phyloP scores from a whole-genome alignment of 768 basidiomycete genomes.

The Podaxis rugospora region DNA sequence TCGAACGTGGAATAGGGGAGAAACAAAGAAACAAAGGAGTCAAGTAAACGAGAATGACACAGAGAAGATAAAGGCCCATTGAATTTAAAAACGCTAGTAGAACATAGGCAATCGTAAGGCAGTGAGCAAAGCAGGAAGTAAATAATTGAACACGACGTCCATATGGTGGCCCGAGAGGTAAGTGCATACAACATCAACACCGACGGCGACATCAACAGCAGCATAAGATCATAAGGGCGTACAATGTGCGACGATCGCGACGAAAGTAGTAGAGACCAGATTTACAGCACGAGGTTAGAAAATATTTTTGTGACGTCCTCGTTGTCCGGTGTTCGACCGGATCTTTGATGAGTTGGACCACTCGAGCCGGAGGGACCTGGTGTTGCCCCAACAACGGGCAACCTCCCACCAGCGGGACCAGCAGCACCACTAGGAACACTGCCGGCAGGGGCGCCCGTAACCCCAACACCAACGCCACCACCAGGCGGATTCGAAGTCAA shows the following conservation, averaged over 20 bases:
- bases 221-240: slow-evolving; percentile 11
- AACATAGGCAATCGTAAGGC: slow-evolving; percentile 12
- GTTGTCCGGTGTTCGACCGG: slow-evolving; percentile 20
- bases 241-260: background rate
- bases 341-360: slow-evolving; percentile 29
- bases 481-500: slow-evolving; percentile 8
- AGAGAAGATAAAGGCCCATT: slow-evolving; percentile 2
- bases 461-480: background rate
- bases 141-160: slow-evolving; percentile 7
- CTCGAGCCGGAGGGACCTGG: slow-evolving; percentile 10
- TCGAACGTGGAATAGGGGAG: background rate
- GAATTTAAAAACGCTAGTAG: slow-evolving; percentile 8
- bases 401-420: slow-evolving; percentile 14
- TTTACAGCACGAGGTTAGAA: slow-evolving; percentile 66
- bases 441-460: slow-evolving; percentile 3
- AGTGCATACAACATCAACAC: background rate
- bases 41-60: background rate
- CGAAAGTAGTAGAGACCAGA: background rate
- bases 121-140: slow-evolving; percentile 6
- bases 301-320: slow-evolving; percentile 77
- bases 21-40: background rate
- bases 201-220: background rate
- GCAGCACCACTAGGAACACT: slow-evolving; percentile 17
- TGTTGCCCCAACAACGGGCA: background rate
- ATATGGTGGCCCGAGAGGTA: background rate